Evolutionary conservation across 306 rosid species (phyloP), one percentile per base, ranked within the genome.

Genomic region (Vigna reflexopilosa): DNA sequence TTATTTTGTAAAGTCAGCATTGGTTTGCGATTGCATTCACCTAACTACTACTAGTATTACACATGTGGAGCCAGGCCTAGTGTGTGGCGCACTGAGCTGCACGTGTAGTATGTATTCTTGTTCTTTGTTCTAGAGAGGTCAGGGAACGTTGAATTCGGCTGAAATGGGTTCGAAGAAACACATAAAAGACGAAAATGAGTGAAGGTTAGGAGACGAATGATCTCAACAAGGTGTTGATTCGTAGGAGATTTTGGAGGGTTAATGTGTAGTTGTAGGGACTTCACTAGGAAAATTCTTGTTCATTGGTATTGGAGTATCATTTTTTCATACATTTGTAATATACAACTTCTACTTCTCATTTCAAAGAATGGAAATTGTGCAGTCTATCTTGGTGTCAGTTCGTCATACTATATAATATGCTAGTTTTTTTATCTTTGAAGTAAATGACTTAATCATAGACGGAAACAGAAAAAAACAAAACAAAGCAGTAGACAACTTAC

Each of bases 241-340:
- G 20, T 64, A 40, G 61, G 32, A 26, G 32, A 22, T 77, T 30
- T 65, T 67, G 26, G 50, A 15, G 70, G 75, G 79, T 61, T 67
- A 12, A 54, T 77, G 67, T 62, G 70, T 73, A 77, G 70, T 49
- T 48, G 70, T 62, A 67, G 45, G 70, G 76, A 38, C 17, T 59
- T 58, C 9, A 5, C 11, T 26, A 67, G 83, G 40, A 76, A 82
- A 69, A 77, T 81, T 86, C 82, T 83, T 83, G 73, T 70, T 50
- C 67, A 49, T 55, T 67, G 67, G 20, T 56, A 44, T 63, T 82
- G 75, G 44, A 51, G 70, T 72, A 59, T 55, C 62, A 81, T 79
- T 84, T 84, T 84, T 87, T 44, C 54, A 78, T 77, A 54, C 54
- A 47, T 75, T 75, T 83, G 85, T 83, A 75, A 83, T 22, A 75